Base-by-base conservation (phyloP, 345 rosid species). In the Alliaria petiolata region DNA sequence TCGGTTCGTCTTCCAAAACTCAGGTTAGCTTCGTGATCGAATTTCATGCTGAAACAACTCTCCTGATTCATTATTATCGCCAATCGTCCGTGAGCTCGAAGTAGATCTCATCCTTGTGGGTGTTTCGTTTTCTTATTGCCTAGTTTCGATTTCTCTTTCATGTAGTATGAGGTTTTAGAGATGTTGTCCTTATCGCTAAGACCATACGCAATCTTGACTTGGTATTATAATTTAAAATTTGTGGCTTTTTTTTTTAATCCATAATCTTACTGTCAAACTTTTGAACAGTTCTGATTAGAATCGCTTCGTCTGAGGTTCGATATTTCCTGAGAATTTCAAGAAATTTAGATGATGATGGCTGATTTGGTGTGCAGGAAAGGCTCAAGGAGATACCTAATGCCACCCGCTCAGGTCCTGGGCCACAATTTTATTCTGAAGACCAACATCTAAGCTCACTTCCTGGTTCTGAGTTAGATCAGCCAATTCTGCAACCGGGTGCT, bases 1-100 rank as follows among this genome's bases (percentile, higher is more conserved):
- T 89, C 30, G 96, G 96, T 67, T 87, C 99, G 3, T 92, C 99
- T 62, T 92, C 97, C 69, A 92, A 92, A 78, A 85, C 86, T 35
- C 95, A 88, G 99, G 99, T 89, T 10, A 6, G 75, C 53, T 74
- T 67, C 51, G 10, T 65, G 26, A 10, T 28, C 20, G 0, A 6
- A 26, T 34, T 56, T 34, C 33, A 7, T 52, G 5, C 35, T 50
- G 30, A 43, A 10, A 7, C 14, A 38, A 39, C 10, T 70, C 42
- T 60, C 19, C 38, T 15, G 38, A 35, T 44, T 67, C 19, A 22
- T 20, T 45, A n/a, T n/a, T 70, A 35, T 61, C 16, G 8, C 65
- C 9, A 8, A 22, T 22, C 3, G 25, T 22, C 25, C 2, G 2
- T 44, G 8, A 28, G 25, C 31, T 28, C 31, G 6, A 28, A 28